A percentile compares a stretch with the other conserved stretches of the same genome.
Evolutionary conservation across 2,329 filamentous ascomycete genomes (phyloP).

Genomic region (Fusarium xyrophilum): DNA sequence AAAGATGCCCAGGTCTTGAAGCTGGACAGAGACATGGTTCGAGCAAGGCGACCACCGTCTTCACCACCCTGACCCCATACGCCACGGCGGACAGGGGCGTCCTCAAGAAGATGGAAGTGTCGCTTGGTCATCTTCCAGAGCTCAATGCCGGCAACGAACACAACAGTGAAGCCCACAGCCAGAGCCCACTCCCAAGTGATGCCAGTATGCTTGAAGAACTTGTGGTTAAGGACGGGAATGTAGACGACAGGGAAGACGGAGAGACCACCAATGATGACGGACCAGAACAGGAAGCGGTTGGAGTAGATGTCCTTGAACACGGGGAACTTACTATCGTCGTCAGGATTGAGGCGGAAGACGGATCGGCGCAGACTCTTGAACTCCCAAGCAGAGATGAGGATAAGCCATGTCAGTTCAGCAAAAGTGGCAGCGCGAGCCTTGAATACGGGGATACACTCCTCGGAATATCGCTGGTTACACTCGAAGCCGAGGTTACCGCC

Average conservation of each 20-base stretch:
- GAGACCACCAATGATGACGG: conserved; percentile 65
- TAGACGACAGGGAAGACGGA: conserved; percentile 74
- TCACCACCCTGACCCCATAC: conserved; percentile 61
- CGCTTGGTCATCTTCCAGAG: conserved; percentile 76
- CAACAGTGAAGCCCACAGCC: conserved; percentile 65
- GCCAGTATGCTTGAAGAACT: conserved; percentile 74
- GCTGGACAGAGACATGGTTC: conserved; percentile 60
- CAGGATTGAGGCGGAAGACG: conserved; percentile 71
- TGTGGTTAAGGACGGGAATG: conserved; percentile 72
- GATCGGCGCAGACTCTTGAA: conserved; percentile 76
- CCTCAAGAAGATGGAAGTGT: conserved; percentile 58
- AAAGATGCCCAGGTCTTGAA: conserved; percentile 57
- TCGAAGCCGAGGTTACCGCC: conserved; percentile 62
- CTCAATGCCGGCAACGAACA: conserved; percentile 74
- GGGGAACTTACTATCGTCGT: conserved; percentile 58
- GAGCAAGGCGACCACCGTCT: conserved; percentile 54
- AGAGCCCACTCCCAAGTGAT: conserved; percentile 81
- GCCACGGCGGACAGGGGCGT: conserved; percentile 57
- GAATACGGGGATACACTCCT: conserved; percentile 67
- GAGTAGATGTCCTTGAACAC: conserved; percentile 69
- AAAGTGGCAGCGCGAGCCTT: conserved; percentile 76
- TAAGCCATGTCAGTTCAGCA: conserved; percentile 75
- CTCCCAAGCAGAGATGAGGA: conserved; percentile 79
- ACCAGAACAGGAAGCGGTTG: conserved; percentile 75
- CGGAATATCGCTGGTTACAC: conserved; percentile 68